Evolutionary conservation across 441 rosid genomes (phyloP).

Genomic region (Erysimum pusillum): DNA sequence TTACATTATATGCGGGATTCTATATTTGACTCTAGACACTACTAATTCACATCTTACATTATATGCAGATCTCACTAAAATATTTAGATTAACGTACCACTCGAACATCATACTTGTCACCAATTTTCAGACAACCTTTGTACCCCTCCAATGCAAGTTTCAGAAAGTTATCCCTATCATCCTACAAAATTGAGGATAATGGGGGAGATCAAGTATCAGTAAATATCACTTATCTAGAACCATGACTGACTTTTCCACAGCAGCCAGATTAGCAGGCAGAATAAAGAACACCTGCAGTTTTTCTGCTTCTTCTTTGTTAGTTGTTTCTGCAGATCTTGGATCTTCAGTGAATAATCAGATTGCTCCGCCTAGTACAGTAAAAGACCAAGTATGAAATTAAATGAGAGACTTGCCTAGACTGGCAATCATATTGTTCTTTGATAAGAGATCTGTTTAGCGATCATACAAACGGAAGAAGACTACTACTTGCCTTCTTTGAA

Average conservation of each 20-base stretch:
- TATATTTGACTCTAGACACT: conserved; percentile 21
- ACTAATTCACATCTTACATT: conserved; percentile 17
- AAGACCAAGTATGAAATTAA: conserved; percentile 24
- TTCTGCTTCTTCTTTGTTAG: conserved; percentile 88
- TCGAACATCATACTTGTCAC: conserved; percentile 94
- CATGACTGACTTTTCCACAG: conserved; percentile 15
- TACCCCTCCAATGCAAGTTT: conserved; percentile 93
- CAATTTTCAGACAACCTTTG: conserved; percentile 83
- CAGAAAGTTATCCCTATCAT: conserved; percentile 94
- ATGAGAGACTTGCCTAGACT: conserved; percentile 21
- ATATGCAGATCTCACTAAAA: conserved; percentile 12
- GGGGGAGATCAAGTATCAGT: conserved; percentile 28
- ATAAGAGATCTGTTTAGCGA: conserved; percentile 25
- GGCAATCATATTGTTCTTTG: background rate
- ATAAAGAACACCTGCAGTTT: conserved; percentile 72
- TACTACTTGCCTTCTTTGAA: conserved; percentile 71
- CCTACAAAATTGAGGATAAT: conserved; percentile 57
- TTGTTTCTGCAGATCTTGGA: conserved; percentile 90
- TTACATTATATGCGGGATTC: conserved; percentile 7
- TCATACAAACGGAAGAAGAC: conserved; percentile 22
- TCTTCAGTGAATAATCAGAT: conserved; percentile 80
- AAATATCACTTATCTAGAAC: conserved; percentile 28
- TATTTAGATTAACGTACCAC: conserved; percentile 71
- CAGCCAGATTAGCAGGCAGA: conserved; percentile 27
- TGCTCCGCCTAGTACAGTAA: conserved; percentile 71